These are phyloP conservation scores for Geosmithia putterillii DNA, from an alignment of 2,329 filamentous ascomycete species.

Conservation along the genomic window DNA sequence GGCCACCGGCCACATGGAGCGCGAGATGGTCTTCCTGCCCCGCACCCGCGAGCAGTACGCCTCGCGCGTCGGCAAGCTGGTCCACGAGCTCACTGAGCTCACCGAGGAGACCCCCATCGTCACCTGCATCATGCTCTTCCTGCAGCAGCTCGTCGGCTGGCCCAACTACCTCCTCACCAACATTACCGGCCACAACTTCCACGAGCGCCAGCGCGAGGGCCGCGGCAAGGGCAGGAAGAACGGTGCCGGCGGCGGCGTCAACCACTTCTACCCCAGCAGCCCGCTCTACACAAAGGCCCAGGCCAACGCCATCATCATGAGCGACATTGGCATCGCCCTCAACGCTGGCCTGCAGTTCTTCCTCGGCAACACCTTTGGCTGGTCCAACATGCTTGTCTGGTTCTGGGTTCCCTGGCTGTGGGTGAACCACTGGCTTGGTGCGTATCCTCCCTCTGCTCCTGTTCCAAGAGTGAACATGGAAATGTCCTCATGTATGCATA, in stretches of 20 bases:
- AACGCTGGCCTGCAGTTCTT: slow-evolving; percentile 48
- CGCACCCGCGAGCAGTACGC: slow-evolving; percentile 78
- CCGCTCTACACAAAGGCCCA: slow-evolving; percentile 89
- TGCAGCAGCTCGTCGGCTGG: slow-evolving; percentile 89
- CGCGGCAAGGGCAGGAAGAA: slow-evolving; percentile 89
- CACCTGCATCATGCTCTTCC: slow-evolving; percentile 61
- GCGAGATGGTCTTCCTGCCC: slow-evolving; percentile 98
- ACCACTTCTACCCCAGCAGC: slow-evolving; percentile 85
- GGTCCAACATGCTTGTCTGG: slow-evolving; percentile 81
- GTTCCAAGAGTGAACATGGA: too few species aligned
- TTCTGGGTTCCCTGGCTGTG: slow-evolving; percentile 91
- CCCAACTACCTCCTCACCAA: slow-evolving; percentile 84
- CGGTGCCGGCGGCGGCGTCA: slow-evolving; percentile 68
- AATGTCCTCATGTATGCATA: too few species aligned
- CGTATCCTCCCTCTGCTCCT: slow-evolving; percentile 22
- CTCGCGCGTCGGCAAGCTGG: slow-evolving; percentile 56
- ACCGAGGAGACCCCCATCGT: slow-evolving; percentile 88
- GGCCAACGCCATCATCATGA: slow-evolving; percentile 73
- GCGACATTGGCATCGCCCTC: slow-evolving; percentile 69
- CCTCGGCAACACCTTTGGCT: slow-evolving; percentile 69
- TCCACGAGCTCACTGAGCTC: slow-evolving; percentile 77
- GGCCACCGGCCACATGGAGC: slow-evolving; percentile 91
- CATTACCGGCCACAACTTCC: slow-evolving; percentile 91
- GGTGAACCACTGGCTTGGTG: slow-evolving; percentile 99
- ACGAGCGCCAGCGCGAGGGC: slow-evolving; percentile 82